A percentile compares a stretch with the other conserved stretches of the same genome.
Evolutionary conservation across 495 filamentous ascomycete species (phyloP).

Genomic region (Tetracladium marchalianum): DNA sequence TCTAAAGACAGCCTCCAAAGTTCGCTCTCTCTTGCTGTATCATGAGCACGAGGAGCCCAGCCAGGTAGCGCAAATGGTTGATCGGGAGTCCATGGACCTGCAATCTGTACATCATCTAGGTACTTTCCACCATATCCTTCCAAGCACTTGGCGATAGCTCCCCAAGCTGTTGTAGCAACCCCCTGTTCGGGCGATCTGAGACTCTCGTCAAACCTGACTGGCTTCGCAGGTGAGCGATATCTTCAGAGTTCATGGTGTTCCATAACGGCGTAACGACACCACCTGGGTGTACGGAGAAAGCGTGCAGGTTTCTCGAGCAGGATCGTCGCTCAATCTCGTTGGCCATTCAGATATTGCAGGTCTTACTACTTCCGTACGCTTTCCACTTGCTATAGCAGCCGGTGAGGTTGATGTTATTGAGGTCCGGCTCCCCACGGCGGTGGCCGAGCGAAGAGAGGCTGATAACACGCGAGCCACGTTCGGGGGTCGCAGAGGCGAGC

Average conservation of each 20-base stretch:
- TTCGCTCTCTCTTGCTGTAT: no score
- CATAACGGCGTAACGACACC: no score
- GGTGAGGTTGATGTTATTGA: slow-evolving; percentile 36
- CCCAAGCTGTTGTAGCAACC: slow-evolving; percentile 35
- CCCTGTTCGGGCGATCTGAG: slow-evolving; percentile 24
- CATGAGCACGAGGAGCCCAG: no score
- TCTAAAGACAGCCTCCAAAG: no score
- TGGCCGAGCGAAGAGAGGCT: slow-evolving; percentile 30
- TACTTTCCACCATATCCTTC: slow-evolving; percentile 31
- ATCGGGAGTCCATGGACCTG: no score
- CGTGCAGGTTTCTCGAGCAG: slow-evolving; percentile 22
- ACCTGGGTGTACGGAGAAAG: slow-evolving; percentile 29
- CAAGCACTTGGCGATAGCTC: slow-evolving; percentile 24
- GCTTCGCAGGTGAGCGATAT: no score
- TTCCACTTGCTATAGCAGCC: slow-evolving; percentile 21
- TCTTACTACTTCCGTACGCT: slow-evolving; percentile 41
- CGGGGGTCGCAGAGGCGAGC: slow-evolving; percentile 31
- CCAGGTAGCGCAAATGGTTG: no score
- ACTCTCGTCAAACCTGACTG: no score
- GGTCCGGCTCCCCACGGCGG: slow-evolving; percentile 23
- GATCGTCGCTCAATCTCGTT: slow-evolving; percentile 33
- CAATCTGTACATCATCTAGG: slow-evolving; percentile 11
- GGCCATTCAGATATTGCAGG: slow-evolving; percentile 38
- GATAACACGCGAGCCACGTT: slow-evolving; percentile 25
- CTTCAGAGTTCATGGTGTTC: no score